These are phyloP conservation scores for Coniella vitis DNA, from an alignment of 2,329 filamentous ascomycete species.

Conservation along the genomic window DNA sequence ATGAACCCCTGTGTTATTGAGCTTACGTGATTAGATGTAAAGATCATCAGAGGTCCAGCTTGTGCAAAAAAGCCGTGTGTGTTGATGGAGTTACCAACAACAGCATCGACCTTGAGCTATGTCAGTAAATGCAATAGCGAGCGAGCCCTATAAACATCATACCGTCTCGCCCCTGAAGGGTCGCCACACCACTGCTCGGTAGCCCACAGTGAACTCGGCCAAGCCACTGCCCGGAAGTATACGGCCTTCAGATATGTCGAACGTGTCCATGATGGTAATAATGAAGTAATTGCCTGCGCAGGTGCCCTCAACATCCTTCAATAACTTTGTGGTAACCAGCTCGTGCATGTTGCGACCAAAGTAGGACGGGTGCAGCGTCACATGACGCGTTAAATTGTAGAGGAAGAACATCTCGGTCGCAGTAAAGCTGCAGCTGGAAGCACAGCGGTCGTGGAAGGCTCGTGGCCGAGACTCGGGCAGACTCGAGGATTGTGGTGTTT, in stretches of 20 bases:
- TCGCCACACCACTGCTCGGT: constrained; percentile 93
- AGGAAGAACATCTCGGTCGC: constrained; percentile 82
- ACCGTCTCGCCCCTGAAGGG: constrained; percentile 98
- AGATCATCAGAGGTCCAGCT: constrained; percentile 70
- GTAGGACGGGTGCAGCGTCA: constrained; percentile 93
- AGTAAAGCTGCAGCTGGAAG: background rate
- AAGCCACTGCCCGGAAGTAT: constrained; percentile 87
- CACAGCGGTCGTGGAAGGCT: background rate
- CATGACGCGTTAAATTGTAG: constrained; percentile 89
- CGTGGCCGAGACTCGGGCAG: background rate
- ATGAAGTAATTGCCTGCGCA: constrained; percentile 97
- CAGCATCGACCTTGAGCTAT: constrained; percentile 70
- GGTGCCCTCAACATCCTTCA: constrained; percentile 89
- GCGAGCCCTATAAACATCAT: constrained; percentile 32
- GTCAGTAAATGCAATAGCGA: constrained; percentile 9
- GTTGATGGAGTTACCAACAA: constrained; percentile 79
- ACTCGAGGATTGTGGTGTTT: background rate
- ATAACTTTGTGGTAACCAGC: constrained; percentile 79
- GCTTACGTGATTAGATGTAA: constrained; percentile 76
- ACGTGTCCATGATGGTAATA: constrained; percentile 94
- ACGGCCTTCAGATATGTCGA: constrained; percentile 87
- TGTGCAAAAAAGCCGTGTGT: constrained; percentile 86
- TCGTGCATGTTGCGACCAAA: constrained; percentile 92
- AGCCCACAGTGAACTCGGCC: constrained; percentile 90
- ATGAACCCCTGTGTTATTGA: background rate